phyloP scores from a whole-genome alignment of 2,329 filamentous ascomycete genomes.

The Aspergillus sp. region DNA sequence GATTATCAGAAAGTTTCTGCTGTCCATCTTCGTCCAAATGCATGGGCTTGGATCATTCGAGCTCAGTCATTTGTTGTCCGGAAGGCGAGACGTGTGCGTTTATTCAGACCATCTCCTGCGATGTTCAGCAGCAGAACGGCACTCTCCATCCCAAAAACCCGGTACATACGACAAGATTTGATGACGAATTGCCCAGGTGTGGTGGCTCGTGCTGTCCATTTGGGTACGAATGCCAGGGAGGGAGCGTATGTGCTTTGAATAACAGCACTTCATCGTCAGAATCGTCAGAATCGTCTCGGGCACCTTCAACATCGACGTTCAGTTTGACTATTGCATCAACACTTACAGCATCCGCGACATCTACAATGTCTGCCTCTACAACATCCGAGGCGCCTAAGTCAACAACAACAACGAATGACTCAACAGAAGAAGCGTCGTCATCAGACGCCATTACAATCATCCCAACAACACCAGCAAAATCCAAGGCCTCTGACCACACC shows the following conservation, averaged over 20 bases:
- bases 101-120: constrained; percentile 38
- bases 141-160: constrained; percentile 27
- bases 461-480: background rate
- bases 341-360: constrained; percentile 9
- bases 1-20: constrained; percentile 37
- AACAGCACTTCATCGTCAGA: constrained; percentile 15
- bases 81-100: constrained; percentile 31
- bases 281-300: constrained; percentile 5
- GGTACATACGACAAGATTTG: constrained; percentile 37
- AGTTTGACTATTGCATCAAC: constrained; percentile 15
- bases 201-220: constrained; percentile 40
- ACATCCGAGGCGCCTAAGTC: background rate
- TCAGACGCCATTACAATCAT: background rate
- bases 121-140: constrained; percentile 36
- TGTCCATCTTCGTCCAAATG: constrained; percentile 36
- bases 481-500: background rate
- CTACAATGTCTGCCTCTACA: background rate
- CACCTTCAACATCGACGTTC: constrained; percentile 10
- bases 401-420: too few species aligned
- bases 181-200: constrained; percentile 34
- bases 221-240: constrained; percentile 37
- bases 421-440: background rate
- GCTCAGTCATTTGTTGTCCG: constrained; percentile 42
- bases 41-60: constrained; percentile 34
- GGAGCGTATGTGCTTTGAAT: constrained; percentile 22